Evolutionary conservation across 2,329 filamentous ascomycete genomes (phyloP), one percentile per base, ranked within the genome.

Genomic region (Ceratocystis huliohia): DNA sequence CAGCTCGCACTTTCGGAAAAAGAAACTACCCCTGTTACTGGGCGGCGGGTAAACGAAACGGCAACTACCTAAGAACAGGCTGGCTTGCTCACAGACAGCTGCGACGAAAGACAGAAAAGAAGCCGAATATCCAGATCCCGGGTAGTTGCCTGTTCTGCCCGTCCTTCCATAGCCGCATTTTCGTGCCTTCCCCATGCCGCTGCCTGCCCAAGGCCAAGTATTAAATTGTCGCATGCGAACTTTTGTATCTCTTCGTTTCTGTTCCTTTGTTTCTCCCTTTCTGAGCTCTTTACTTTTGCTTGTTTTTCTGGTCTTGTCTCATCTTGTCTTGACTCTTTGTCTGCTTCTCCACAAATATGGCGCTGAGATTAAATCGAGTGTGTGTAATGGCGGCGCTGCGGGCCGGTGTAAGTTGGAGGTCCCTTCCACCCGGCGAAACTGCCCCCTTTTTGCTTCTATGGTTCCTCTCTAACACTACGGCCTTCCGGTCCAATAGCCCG

Each of bases 401-500:
- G 53, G 25, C 53, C 22, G 53, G 53, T 30, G 53, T 57, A 57
- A 57, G 53, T 61, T 57, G 46, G n/a, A 22, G 46, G 5, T 10
- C 33, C 33, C 33, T 37, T 2, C 17, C n/a, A n/a, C 46, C 46
- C 30, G 30, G 30, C 30, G 30, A 30, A 30, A 30, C 6, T 30
- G 1, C 17, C 15, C 45, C 53, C 56, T 22, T 15, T 62, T 28
- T 25, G 28, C n/a, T 22, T 33, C 22, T 56, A 56, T 56, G 8
- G 7, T 13, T 7, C 8, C 20, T 45, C 20, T 45, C 61, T 45
- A 44, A 41, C 33, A 44, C n/a, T 2, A n/a, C 15, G 10, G 17
- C n/a, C 28, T 62, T 45, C 41, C 22, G 37, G 37, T 8, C 37
- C 37, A 41, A 17, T 45, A 50, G 44, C 65, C 79, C 68, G 75